phyloP scores from a whole-genome alignment of 768 basidiomycete genomes.

The Pisolithus marmoratus region DNA sequence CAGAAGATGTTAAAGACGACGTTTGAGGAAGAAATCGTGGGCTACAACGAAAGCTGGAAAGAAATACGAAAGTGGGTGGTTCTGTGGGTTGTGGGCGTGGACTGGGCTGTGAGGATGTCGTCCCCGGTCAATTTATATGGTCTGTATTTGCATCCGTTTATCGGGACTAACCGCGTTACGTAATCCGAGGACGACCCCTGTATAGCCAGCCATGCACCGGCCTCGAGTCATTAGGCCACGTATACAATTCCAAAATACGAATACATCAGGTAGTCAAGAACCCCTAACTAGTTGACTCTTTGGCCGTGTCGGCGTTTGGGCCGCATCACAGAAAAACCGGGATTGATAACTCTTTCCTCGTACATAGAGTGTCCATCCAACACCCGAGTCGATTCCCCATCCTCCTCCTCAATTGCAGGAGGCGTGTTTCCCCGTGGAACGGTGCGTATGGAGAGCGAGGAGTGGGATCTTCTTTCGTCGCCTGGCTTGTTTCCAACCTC shows the following conservation, averaged over 20 bases:
- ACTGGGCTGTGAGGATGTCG: not conserved
- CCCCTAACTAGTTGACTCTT: too few species aligned
- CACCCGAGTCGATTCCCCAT: too few species aligned
- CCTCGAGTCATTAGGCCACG: not conserved
- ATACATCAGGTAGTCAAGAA: too few species aligned
- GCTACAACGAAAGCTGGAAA: conserved; percentile 5
- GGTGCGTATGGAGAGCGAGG: too few species aligned
- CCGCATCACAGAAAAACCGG: too few species aligned
- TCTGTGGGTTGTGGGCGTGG: not conserved
- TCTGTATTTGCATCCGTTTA: conserved; percentile 21
- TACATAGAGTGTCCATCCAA: too few species aligned
- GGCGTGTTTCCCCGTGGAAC: too few species aligned
- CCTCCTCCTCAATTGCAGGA: too few species aligned
- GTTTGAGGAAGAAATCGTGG: conserved; percentile 26
- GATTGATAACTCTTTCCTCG: too few species aligned
- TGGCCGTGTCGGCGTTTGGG: too few species aligned
- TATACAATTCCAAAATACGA: not conserved
- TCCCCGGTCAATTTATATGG: conserved; percentile 22
- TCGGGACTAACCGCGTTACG: conserved; percentile 9
- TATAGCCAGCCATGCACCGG: not conserved
- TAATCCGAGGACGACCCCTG: not conserved
- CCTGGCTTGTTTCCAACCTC: too few species aligned
- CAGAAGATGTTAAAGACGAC: conserved; percentile 24
- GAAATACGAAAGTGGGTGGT: conserved; percentile 6
- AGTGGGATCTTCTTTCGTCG: too few species aligned